These are phyloP conservation scores for Aspergillus intermedius DNA, from an alignment of 2,329 filamentous ascomycete species.

Conservation along the genomic window DNA sequence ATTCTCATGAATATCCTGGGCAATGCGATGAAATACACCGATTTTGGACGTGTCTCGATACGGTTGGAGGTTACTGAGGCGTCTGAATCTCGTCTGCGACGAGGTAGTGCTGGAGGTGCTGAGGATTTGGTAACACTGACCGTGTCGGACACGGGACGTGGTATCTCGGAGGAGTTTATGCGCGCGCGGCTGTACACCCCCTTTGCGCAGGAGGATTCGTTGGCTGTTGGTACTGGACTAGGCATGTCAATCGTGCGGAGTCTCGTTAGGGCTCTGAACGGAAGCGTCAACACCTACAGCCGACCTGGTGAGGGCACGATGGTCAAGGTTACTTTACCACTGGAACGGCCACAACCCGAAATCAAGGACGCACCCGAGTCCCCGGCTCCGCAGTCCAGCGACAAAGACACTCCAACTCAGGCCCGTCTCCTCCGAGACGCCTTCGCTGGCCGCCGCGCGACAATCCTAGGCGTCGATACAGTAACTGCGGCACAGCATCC, in stretches of 20 bases:
- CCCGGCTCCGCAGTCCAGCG: conserved; percentile 6
- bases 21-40: conserved; percentile 58
- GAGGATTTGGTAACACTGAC: conserved; percentile 37
- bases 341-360: conserved; percentile 24
- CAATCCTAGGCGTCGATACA: conserved; percentile 24
- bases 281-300: conserved; percentile 52
- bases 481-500: conserved; percentile 10
- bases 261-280: conserved; percentile 55
- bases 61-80: conserved; percentile 27
- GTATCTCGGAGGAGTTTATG: conserved; percentile 59
- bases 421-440: conserved; percentile 20
- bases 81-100: conserved; percentile 23
- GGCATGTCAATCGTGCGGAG: conserved; percentile 59
- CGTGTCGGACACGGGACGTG: conserved; percentile 59
- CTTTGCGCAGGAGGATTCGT: conserved; percentile 53
- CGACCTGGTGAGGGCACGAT: conserved; percentile 51
- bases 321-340: conserved; percentile 44
- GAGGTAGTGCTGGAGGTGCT: conserved; percentile 20
- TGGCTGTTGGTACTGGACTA: conserved; percentile 47
- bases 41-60: conserved; percentile 46
- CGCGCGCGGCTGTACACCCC: conserved; percentile 54
- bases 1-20: conserved; percentile 59
- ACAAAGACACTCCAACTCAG: conserved; percentile 18
- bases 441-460: conserved; percentile 19
- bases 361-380: conserved; percentile 13